Conservation (phyloP, 148 eudicot species). For the Heliosperma pusillum region DNA sequence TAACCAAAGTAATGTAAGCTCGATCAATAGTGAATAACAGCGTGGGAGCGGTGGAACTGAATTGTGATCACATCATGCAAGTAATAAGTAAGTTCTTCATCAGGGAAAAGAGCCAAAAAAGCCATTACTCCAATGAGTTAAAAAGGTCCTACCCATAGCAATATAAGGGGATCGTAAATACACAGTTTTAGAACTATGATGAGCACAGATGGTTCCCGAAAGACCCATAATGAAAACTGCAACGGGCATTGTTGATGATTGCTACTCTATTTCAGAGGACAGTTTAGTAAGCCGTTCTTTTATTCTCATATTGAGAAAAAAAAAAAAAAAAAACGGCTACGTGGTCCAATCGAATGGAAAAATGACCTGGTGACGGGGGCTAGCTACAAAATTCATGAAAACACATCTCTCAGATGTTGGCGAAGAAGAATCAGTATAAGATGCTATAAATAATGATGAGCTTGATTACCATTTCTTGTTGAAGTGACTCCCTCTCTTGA, state of each 20-base stretch:
- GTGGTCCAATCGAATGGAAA: neutral
- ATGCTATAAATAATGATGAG: neutral
- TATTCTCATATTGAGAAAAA: neutral
- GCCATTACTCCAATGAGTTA: too few relatives aligned
- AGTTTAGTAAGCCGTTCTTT: neutral
- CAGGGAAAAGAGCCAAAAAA: too few relatives aligned
- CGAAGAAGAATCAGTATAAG: neutral
- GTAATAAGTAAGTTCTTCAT: neutral
- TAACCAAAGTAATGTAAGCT: neutral
- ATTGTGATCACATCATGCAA: neutral
- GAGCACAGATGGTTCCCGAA: too few relatives aligned
- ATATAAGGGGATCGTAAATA: too few relatives aligned
- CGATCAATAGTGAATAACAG: neutral
- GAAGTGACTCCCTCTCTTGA: slow-evolving; percentile 52
- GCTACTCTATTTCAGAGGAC: too few relatives aligned
- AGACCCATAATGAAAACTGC: too few relatives aligned
- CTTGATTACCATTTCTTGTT: slow-evolving; percentile 60
- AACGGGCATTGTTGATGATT: too few relatives aligned
- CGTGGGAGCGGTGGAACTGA: neutral
- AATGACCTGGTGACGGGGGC: neutral
- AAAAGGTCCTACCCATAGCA: too few relatives aligned
- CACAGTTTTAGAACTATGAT: too few relatives aligned
- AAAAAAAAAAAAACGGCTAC: neutral
- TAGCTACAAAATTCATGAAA: neutral
- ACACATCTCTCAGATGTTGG: neutral